Base-by-base conservation (phyloP, 768 basidiomycete genomes). In the Hericium alpestre region DNA sequence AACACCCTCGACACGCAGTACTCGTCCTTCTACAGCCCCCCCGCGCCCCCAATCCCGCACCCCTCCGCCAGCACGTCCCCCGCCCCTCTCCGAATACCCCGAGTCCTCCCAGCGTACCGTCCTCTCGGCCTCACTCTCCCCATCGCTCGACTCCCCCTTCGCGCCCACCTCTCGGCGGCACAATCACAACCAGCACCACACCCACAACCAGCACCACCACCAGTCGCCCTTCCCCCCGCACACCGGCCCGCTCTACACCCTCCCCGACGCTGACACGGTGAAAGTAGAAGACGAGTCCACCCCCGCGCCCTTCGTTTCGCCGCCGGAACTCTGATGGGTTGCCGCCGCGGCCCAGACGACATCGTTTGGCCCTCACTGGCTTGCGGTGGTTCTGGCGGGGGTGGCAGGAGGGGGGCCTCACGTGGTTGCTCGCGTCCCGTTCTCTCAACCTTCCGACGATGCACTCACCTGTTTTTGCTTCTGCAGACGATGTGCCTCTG, bases 211-310 rank as follows among this genome's bases (percentile, higher is more conserved):
- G 25, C 32, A 32, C 32, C 32, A 32, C 54, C 40, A 20, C 54
- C 22, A 22, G 43, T 20, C 54, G n/a, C 39, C 49, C 8, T 37
- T 37, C 49, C 23, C 10, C 7, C 38, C 12, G 4, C 27, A 20
- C 23, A 12, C 54, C 54, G 41, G 32, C 22, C 32, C 32, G 32
- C 39, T 54, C 40, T 41, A 54, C 40, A 25, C 54, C 22, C 39
- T 54, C 54, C 37, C 16, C 37, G 37, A 37, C 52, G 27, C 52
- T 16, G 27, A 25, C 52, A 16, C 38, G 48, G 60, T 61, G 18
- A 63, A 63, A 53, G 54, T 61, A 16, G 56, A 63, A 39, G 56
- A 61, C 53, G 62, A 61, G 46, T 56, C 58, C 16, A 23, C 40
- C 15, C 49, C 56, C 15, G 57, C 55, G 4, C 55, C 47, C 46